Evolutionary conservation across 2,329 filamentous ascomycete genomes (phyloP), one percentile per base, ranked within the genome.

Genomic region (Magnaporthiopsis rhizophila): DNA sequence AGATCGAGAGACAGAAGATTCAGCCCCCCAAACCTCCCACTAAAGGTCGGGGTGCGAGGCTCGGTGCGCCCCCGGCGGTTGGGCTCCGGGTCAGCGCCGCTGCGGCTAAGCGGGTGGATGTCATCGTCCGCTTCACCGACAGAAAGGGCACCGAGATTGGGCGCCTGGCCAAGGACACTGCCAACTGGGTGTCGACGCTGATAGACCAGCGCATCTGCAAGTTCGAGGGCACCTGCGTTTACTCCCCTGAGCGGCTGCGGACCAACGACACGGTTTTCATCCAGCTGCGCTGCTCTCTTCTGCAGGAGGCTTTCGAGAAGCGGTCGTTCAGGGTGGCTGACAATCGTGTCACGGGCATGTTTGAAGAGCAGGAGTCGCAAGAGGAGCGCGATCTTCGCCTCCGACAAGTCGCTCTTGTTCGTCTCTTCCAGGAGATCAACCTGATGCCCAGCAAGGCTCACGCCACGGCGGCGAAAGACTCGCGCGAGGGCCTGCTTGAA

Each of bases 241-340:
- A 90, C 74, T 91, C 91, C 0, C 93, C 93, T 0, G 94, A 98
- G 64, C 82, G 86, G 60, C 76, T 98, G 61, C 84, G 91, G 62
- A 95, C 93, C 11, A 97, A 96, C 71, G 95, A 99, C 71, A 98
- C 92, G 0, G 83, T 99, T n/a, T 96, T 94, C 70, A 75, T 99
- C 8, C 95, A 99, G 74, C 77, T 99, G 59, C 84, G 85, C 64
- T 95, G 90, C 72, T 96, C 83, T 64, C 74, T 99, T 56, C 80
- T 95, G 21, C 85, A 80, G 65, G 85, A 85, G 24, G 89, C 92
- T 0, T 98, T 99, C 70, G 83, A 88, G 62, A 82, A 80, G 58
- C 81, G 79, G 3, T 80, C 80, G 3, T 87, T 92, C 62, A 79
- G 85, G 58, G 81, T 86, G 59, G 81, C 86, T 0, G 82, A 86